phyloP scores from a whole-genome alignment of 331 rosid genomes.

The Malus hybrid region DNA sequence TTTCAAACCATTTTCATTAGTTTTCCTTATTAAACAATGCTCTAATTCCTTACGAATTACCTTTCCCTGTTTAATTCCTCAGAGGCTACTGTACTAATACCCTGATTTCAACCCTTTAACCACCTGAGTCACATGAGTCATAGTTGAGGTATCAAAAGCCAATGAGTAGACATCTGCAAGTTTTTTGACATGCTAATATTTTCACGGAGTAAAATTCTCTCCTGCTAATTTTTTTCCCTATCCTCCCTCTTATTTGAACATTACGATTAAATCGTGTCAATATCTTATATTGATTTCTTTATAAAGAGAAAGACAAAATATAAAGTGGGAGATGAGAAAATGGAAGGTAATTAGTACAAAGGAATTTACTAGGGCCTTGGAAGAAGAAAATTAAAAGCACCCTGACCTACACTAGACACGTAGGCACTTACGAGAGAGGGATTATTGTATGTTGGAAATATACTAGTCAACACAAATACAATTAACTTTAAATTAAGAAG shows the following conservation, averaged over 20 bases:
- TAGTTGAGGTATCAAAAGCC: constrained; percentile 3
- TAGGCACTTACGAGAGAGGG: neutral
- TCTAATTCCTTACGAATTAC: neutral
- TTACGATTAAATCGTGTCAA: no score
- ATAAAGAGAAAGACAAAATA: no score
- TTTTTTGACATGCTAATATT: neutral
- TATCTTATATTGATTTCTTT: no score
- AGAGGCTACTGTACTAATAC: neutral
- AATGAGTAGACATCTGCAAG: neutral
- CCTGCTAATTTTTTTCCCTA: neutral
- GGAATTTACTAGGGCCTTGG: neutral
- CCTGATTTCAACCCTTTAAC: neutral
- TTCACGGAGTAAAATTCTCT: neutral
- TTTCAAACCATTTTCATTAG: no score
- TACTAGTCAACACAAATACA: neutral
- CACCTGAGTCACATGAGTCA: neutral
- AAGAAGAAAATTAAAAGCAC: neutral
- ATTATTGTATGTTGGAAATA: neutral
- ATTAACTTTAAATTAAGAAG: no score
- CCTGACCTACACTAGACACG: neutral
- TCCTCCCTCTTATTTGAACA: neutral
- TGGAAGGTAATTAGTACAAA: no score
- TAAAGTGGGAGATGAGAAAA: no score
- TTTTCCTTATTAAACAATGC: no score
- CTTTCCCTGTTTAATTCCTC: neutral